Base-by-base conservation (phyloP, 495 filamentous ascomycete species). In the Pseudoneurospora amorphoporcata region DNA sequence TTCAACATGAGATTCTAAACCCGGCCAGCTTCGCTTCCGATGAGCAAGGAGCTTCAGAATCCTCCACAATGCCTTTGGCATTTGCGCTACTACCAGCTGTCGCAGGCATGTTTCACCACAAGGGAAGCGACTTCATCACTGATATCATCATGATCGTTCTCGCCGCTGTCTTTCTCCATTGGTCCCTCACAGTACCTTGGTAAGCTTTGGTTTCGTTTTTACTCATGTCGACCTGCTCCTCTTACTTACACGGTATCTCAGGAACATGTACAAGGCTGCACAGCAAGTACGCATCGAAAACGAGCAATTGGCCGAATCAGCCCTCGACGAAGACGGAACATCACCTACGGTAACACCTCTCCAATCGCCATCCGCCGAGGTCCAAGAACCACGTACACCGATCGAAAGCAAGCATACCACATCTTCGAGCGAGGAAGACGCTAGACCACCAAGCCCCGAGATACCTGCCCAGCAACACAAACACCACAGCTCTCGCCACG, bases 181-280 rank as follows among this genome's bases (percentile, higher is more conserved):
- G 94, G 95, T 94, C 92, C 23, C 90, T 98, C 8, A 90, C 92
- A 71, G 81, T 94, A 71, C 96, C 95, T 76, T 99, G 95, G 95
- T 94, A 83, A 77, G 81, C 16, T 76, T 8, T 17, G 14, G n/a
- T 3, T 9, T 19, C 19, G 40, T 16, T 42, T 4, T 10, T 8
- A 12, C 8, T 9, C n/a, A 16, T 3, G 41, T 2, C 9, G 17
- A n/a, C n/a, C n/a, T n/a, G 43, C 14, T 58, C 39, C 43, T 71
- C 68, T 70, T 43, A 70, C 74, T 73, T 14, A 75, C 68, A n/a
- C 12, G 45, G 69, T n/a, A 16, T 17, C 10, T 17, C 47, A 94
- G 92, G 92, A 89, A 94, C 72, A 98, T 94, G 94, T 98, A 98
- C 82, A 87, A 90, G 71, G 88, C 92, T 1, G 91, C 94, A 1